Base-by-base conservation (phyloP, 2,329 filamentous ascomycete genomes). In the Penicillium psychrosexuale region DNA sequence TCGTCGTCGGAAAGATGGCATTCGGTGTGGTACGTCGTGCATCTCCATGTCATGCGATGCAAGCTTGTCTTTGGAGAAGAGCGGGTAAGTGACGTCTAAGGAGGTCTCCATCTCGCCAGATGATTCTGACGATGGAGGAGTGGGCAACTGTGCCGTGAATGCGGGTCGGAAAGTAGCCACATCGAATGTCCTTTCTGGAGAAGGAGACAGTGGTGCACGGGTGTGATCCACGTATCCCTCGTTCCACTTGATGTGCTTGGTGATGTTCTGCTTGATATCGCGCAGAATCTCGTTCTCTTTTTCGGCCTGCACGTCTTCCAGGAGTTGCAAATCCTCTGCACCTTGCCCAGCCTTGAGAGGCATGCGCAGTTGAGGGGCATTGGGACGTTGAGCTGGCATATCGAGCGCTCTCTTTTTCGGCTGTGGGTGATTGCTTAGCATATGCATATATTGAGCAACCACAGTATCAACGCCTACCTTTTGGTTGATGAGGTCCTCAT, bases 401-500 rank as follows among this genome's bases (percentile, higher is more conserved):
- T 90, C 87, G 55, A 79, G 72, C 1, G 79, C 78, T 73, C 88
- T 88, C 69, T 86, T 85, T 75, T 90, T 91, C 67, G 88, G 88
- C 63, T 89, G 84, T 79, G 72, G 57, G 7, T 27, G 57, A 58
- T 58, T 27, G 36, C 57, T 73, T 59, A 73, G 75, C 78, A 62
- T 77, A 70, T 65, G 65, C 61, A 55, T 65, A 58, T 76, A 72
- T 31, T 67, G 66, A 34, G 4, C 5, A 12, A 70, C 65, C 47
- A 72, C 43, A 42, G 37, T 19, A 19, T 19, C 19, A 19, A 19
- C 19, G 19, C 82, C 73, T 80, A 93, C 90, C 84, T 94, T 96
- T 73, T 94, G 90, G 77, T 96, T 95, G 77, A 96, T 87, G 67
- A 96, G 83, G 71, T 97, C 91, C 67, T 97, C 93, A 68, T 97